phyloP scores from a whole-genome alignment of 1,284 basidiomycete species.

The Cystobasidium sp. region DNA sequence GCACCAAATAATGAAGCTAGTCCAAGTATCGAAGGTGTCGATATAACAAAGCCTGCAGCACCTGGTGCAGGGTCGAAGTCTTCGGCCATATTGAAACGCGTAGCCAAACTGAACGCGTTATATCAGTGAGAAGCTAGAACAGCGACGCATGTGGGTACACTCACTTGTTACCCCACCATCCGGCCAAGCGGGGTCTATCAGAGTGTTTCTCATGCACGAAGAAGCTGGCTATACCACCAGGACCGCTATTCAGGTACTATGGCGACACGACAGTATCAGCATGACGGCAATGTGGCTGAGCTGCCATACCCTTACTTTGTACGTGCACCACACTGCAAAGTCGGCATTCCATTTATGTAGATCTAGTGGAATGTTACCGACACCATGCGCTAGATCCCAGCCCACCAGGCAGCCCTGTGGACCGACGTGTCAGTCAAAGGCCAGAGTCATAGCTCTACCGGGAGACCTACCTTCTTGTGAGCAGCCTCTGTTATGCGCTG shows the following conservation, averaged over 20 bases:
- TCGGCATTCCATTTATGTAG: constrained; percentile 94
- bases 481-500: constrained; percentile 78
- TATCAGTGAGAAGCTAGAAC: no score
- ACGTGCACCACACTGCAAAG: constrained; percentile 97
- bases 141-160: neutral
- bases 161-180: constrained; percentile 94
- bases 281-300: constrained; percentile 41
- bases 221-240: constrained; percentile 91
- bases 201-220: constrained; percentile 81
- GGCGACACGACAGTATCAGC: neutral
- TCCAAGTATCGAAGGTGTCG: constrained; percentile 83
- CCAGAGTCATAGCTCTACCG: neutral
- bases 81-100: constrained; percentile 88
- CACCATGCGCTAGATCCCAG: constrained; percentile 94
- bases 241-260: constrained; percentile 87
- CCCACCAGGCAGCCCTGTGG: constrained; percentile 86
- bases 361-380: constrained; percentile 86
- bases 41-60: constrained; percentile 93
- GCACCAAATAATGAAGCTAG: constrained; percentile 74
- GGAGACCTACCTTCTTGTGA: constrained; percentile 66
- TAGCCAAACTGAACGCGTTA: constrained; percentile 60
- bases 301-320: constrained; percentile 63
- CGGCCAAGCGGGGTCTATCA: constrained; percentile 69
- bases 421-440: constrained; percentile 21
- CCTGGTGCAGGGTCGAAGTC: constrained; percentile 81